Evolutionary conservation across 2,329 filamentous ascomycete species (phyloP), one percentile per base, ranked within the genome.

Genomic region (Alternaria panax): DNA sequence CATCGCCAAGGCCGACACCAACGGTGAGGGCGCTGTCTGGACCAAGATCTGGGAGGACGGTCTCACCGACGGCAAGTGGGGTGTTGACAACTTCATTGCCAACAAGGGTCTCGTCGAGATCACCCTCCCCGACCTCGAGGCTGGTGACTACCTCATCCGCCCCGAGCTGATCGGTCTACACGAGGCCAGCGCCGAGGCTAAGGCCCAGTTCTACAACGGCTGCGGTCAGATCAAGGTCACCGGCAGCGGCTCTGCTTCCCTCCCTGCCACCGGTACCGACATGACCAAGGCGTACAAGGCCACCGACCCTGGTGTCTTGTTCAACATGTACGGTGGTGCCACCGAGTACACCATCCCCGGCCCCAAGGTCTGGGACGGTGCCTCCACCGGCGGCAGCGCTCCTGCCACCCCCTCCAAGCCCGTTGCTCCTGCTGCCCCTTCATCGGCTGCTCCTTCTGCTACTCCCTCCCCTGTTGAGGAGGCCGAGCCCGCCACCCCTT

Each of bases 1-100:
- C 71, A 81, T 86, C 60, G 82, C 83, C 7, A 73, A 74, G 30
- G 74, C 75, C 32, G 64, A 71, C 18, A 71, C 71, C 55, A 79
- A 81, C 54, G 82, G 83, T 45, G 75, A 80, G 42, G 82, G 82
- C 20, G 75, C 77, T 59, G 83, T 84, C 71, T 86, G 83, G 83
- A 78, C 82, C 59, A 81, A 79, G 72, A 65, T 81, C 56, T 75
- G 71, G n/a, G 74, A 80, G 59, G 75, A 76, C 16, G 78, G 78
- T 58, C 74, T 74, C 34, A 60, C 63, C 41, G 59, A 58, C 41
- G 69, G 70, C 43, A 73, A 65, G 28, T 80, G 79, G 79, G 80
- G 71, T 47, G 75, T 79, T 43, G 70, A 76, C 34, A 78, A 60
- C n/a, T 73, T 81, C 63, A 79, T 77, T 52, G 59, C 70, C 60